Evolutionary conservation across 208 protist genomes (phyloP).

Genomic region (Jaenimonas drosophilae): DNA sequence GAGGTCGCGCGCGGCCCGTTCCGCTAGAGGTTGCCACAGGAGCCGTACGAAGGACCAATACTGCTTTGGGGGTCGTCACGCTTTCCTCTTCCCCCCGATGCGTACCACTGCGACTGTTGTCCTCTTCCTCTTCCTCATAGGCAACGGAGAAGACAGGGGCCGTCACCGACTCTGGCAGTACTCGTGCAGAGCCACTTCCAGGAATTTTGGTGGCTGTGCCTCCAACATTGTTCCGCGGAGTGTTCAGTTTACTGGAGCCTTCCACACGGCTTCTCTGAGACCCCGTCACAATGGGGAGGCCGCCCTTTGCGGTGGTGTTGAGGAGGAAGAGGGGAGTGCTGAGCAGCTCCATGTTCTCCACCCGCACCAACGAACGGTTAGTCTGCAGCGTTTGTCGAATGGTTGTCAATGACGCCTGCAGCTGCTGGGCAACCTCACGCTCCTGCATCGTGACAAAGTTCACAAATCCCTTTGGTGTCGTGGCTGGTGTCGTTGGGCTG

Average conservation of each 20-base stretch:
- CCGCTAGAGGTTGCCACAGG: too few species aligned
- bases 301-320: not conserved
- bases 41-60: too few species aligned
- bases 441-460: slow-evolving; percentile 15
- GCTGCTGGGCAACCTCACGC: slow-evolving; percentile 11
- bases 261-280: too few species aligned
- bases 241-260: too few species aligned
- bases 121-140: not conserved
- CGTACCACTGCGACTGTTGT: not conserved
- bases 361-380: slow-evolving; percentile 5
- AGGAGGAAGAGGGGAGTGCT: slow-evolving; percentile 14
- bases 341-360: slow-evolving; percentile 6
- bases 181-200: not conserved
- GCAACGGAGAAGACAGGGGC: not conserved
- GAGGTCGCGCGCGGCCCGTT: too few species aligned
- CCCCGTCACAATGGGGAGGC: too few species aligned
- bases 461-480: slow-evolving; percentile 7
- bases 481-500: not conserved
- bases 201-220: too few species aligned
- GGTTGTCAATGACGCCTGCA: slow-evolving; percentile 3
- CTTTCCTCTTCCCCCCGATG: not conserved
- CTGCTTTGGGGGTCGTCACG: too few species aligned
- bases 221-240: too few species aligned
- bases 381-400: slow-evolving; percentile 5
- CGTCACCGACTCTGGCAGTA: not conserved